Conservation (phyloP, 345 rosid genomes). For the Luvunga scandens region DNA sequence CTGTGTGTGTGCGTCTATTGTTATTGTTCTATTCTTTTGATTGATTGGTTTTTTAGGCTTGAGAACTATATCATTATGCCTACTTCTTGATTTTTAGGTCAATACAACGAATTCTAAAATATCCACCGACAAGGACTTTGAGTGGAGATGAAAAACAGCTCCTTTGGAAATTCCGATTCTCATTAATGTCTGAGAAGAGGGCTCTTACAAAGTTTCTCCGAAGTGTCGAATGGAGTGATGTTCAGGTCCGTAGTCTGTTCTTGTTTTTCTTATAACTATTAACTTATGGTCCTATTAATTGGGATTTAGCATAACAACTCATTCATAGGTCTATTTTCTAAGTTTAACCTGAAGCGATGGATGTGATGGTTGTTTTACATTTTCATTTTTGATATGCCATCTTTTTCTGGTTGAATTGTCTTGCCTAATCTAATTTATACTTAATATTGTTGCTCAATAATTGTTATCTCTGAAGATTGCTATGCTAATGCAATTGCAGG, state of each 20-base stretch:
- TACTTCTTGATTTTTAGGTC: constrained; percentile 47
- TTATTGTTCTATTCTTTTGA: background rate
- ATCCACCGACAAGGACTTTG: constrained; percentile 85
- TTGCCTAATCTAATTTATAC: background rate
- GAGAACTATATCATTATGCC: constrained; percentile 12
- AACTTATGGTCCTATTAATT: background rate
- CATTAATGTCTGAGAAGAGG: constrained; percentile 90
- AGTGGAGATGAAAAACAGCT: constrained; percentile 98
- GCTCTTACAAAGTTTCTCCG: constrained; percentile 95
- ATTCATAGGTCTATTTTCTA: background rate
- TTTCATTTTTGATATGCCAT: background rate
- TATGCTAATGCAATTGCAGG: constrained; percentile 47
- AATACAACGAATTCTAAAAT: constrained; percentile 80
- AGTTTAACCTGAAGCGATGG: background rate
- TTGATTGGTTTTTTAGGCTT: constrained; percentile 1
- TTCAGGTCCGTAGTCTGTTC: constrained; percentile 58
- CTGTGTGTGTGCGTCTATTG: background rate
- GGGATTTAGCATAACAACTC: background rate
- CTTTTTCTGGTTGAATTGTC: background rate
- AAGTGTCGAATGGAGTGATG: constrained; percentile 98
- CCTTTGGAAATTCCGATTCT: constrained; percentile 95
- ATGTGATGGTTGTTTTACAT: background rate
- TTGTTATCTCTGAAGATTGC: constrained; percentile 14
- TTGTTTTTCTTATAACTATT: background rate
- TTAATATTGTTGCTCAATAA: background rate